These are phyloP conservation scores for Cryptococcus amylolentus DNA, from an alignment of 1,284 basidiomycete species.

Conservation along the genomic window DNA sequence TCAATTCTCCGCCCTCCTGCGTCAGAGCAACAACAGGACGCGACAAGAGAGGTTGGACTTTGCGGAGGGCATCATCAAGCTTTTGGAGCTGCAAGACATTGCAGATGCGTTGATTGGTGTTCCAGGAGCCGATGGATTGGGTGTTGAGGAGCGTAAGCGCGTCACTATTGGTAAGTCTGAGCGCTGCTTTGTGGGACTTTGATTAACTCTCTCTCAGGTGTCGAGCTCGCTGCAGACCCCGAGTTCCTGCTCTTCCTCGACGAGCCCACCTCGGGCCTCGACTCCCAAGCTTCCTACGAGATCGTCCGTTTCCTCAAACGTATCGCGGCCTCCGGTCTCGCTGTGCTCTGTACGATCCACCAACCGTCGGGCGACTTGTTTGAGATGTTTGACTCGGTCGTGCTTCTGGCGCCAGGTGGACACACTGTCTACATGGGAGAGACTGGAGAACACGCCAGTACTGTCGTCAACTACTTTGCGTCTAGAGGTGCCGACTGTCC, in stretches of 20 bases:
- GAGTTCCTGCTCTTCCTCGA: not conserved
- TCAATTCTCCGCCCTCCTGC: constrained; percentile 71
- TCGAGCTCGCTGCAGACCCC: too few species aligned
- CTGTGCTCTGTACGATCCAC: not conserved
- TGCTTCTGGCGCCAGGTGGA: not conserved
- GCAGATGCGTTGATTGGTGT: constrained; percentile 72
- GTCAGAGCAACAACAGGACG: constrained; percentile 64
- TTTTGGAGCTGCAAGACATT: constrained; percentile 68
- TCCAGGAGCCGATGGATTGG: constrained; percentile 53
- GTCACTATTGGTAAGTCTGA: too few species aligned
- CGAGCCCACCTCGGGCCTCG: not conserved
- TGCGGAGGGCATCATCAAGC: constrained; percentile 70
- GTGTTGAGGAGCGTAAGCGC: too few species aligned
- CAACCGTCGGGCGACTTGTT: not conserved
- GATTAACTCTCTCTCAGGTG: too few species aligned
- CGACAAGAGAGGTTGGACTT: constrained; percentile 72
- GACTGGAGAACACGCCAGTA: not conserved
- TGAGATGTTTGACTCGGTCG: not conserved
- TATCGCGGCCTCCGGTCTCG: not conserved
- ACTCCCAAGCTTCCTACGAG: not conserved
- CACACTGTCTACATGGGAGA: not conserved
- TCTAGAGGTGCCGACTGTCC: not conserved
- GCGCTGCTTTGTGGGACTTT: too few species aligned
- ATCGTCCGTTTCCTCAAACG: not conserved
- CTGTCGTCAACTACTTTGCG: not conserved